Conservation (phyloP, 495 filamentous ascomycete genomes). For the Neurospora sp. region DNA sequence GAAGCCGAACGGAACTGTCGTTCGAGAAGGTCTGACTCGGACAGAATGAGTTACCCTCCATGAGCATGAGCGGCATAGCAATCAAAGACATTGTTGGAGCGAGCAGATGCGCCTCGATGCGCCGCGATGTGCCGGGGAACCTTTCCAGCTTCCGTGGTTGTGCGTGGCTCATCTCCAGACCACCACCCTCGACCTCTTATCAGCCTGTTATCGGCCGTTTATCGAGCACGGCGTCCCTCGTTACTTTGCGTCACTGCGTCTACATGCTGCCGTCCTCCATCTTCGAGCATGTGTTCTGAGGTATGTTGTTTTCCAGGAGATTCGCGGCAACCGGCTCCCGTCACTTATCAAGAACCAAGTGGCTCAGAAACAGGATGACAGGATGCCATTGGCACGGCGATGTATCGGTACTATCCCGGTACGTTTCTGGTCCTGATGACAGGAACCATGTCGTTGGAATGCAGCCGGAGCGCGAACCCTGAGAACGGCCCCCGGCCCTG, state of each 20-base stretch:
- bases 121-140: background rate
- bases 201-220: background rate
- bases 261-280: background rate
- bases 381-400: background rate
- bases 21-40: background rate
- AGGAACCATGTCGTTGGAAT: background rate
- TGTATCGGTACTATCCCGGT: background rate
- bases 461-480: background rate
- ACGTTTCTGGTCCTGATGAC: background rate
- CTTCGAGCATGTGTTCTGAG: background rate
- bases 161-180: background rate
- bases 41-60: background rate
- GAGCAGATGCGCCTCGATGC: background rate
- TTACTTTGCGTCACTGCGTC: background rate
- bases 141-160: background rate
- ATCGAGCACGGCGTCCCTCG: background rate
- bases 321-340: background rate
- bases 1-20: background rate
- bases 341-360: background rate
- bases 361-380: background rate
- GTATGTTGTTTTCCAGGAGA: background rate
- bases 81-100: background rate
- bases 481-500: background rate
- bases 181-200: background rate
- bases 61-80: background rate